Evolutionary conservation across 1,284 basidiomycete species (phyloP).

Genomic region (Earliella scabrosa): DNA sequence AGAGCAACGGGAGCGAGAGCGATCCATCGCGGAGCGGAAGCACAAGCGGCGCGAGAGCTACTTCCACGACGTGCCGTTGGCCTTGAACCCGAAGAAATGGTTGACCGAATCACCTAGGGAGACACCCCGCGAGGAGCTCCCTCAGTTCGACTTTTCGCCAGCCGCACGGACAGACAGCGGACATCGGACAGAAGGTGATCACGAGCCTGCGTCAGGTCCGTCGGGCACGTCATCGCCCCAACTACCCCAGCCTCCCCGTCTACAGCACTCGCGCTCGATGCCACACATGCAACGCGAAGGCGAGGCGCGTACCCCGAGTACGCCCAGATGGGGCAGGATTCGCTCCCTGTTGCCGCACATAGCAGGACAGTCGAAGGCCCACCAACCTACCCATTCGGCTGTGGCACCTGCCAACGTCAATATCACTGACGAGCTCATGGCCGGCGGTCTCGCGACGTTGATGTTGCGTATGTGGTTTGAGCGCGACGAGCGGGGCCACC

Average conservation of each 20-base stretch:
- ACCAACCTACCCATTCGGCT: slow-evolving; percentile 43
- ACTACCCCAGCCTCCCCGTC: slow-evolving; percentile 13
- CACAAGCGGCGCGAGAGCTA: slow-evolving; percentile 59
- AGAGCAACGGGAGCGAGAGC: slow-evolving; percentile 44
- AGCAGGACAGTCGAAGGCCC: slow-evolving; percentile 38
- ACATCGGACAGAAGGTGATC: neutral
- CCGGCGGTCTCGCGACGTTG: slow-evolving; percentile 80
- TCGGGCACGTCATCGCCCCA: slow-evolving; percentile 2
- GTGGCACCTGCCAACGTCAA: slow-evolving; percentile 64
- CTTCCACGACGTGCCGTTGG: slow-evolving; percentile 51
- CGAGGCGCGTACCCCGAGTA: slow-evolving; percentile 20
- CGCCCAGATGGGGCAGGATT: slow-evolving; percentile 61
- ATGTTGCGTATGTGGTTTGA: slow-evolving; percentile 92
- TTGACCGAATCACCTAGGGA: slow-evolving; percentile 52
- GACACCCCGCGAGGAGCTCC: slow-evolving; percentile 41
- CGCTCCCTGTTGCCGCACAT: slow-evolving; percentile 69
- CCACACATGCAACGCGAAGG: slow-evolving; percentile 40
- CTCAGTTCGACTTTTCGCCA: slow-evolving; percentile 5
- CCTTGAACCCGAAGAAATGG: slow-evolving; percentile 61
- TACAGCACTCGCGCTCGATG: slow-evolving; percentile 47
- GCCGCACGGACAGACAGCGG: slow-evolving; percentile 11
- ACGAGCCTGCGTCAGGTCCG: slow-evolving; percentile 9
- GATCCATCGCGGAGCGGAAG: slow-evolving; percentile 51
- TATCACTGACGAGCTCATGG: slow-evolving; percentile 85
- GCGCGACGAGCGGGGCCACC: slow-evolving; percentile 84